Base-by-base conservation (phyloP, 73 alveolate species). In the Paramecium bursaria region DNA sequence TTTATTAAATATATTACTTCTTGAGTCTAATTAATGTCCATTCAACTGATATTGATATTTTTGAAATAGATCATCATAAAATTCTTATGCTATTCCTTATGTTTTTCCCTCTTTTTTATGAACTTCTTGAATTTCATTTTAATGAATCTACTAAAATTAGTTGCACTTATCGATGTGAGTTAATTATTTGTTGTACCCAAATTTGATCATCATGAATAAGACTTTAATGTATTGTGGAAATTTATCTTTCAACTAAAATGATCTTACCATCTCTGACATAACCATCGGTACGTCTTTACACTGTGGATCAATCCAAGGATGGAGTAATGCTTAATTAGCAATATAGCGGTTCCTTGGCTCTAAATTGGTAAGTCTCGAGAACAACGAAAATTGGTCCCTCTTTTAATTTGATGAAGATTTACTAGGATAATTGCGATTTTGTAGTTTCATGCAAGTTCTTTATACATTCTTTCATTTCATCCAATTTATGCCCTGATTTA, bases 231-330 rank as follows among this genome's bases (percentile, higher is more conserved):
- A 14, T 39, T 17, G 17, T 1, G 33, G 60, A 67, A 67, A 47
- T 4, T 67, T 15, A 26, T 67, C 15, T 4, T 31, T 25, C 11
- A 21, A 39, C 17, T 25, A 25, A 53, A 53, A 67, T 15, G 82
- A 25, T 4, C 22, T 42, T 10, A 79, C 50, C 51, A 79, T 79
- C 42, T 79, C 89, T n/a, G 51, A 54, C 89, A 79, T 79, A 1
- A 82, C 54, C 17, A 49, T 44, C 2, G 89, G 89, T 2, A 79
- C 85, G 4, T 79, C 85, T 17, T 27, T 61, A 13, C 25, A 15
- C 14, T 79, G 17, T 6, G 51, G 54, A 50, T 92, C 88, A 49
- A 91, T 57, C 96, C 96, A 91, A 46, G 96, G 96, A 52, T 91
- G 96, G 44, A 35, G 52, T n/a, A 91, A 73, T 4, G 91, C 93